Evolutionary conservation across 2,329 filamentous ascomycete genomes (phyloP).

Genomic region (Penicillium verrucosum): DNA sequence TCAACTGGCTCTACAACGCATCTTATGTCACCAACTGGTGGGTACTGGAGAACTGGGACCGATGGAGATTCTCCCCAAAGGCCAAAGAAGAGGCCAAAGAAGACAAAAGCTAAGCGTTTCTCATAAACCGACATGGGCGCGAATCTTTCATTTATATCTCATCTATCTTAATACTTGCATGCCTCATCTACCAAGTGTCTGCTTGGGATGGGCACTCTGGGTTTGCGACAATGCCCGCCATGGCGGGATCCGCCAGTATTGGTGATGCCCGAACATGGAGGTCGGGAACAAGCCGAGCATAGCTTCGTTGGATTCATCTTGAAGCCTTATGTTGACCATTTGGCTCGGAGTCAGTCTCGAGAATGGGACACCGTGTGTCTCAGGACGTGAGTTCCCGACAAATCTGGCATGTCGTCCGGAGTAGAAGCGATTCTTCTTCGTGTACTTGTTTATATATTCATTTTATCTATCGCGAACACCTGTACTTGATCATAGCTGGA

Average conservation of each 20-base stretch:
- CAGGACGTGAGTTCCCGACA: not conserved
- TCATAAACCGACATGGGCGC: not conserved
- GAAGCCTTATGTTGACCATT: not conserved
- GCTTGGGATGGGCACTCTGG: slow-evolving; percentile 3
- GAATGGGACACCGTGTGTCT: not conserved
- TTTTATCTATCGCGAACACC: not conserved
- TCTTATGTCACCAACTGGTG: slow-evolving; percentile 31
- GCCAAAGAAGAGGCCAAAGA: not conserved
- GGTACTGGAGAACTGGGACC: slow-evolving; percentile 31
- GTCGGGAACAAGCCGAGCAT: not conserved
- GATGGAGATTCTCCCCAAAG: slow-evolving; percentile 15
- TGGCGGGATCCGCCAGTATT: not conserved
- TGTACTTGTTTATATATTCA: slow-evolving; percentile 9
- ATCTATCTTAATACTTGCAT: slow-evolving; percentile 9
- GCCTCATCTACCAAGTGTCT: slow-evolving; percentile 1
- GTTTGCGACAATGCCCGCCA: not conserved
- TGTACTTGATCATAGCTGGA: slow-evolving; percentile 6
- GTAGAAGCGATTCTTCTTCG: slow-evolving; percentile 7
- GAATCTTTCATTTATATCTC: slow-evolving; percentile 1
- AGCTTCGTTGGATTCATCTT: not conserved
- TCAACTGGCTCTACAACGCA: slow-evolving; percentile 26
- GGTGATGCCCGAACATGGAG: not conserved
- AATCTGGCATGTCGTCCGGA: not conserved
- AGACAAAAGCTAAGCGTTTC: not conserved
- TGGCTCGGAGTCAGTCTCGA: not conserved